These are phyloP conservation scores for Didymella lethalis DNA, from an alignment of 2,329 filamentous ascomycete genomes.

Conservation along the genomic window DNA sequence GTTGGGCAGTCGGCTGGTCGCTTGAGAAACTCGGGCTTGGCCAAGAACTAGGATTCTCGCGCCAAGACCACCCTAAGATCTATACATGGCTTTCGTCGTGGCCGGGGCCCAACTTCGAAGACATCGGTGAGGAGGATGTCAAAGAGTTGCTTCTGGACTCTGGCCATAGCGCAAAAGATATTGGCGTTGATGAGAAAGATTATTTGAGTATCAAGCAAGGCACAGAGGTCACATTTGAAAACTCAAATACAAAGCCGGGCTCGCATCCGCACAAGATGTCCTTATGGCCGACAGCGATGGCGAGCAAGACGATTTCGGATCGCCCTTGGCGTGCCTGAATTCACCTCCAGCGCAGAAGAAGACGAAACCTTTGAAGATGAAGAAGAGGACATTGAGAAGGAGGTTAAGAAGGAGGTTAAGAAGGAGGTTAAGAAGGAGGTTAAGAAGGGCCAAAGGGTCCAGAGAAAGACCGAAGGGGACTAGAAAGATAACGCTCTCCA, in stretches of 20 bases:
- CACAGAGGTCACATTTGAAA: slow-evolving; percentile 6
- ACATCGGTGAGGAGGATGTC: slow-evolving; percentile 1
- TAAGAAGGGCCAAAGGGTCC: too few species aligned
- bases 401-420: too few species aligned
- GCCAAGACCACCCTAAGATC: slow-evolving; percentile 5
- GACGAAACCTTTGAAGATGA: too few species aligned
- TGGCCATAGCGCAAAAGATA: slow-evolving; percentile 1
- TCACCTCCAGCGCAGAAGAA: too few species aligned
- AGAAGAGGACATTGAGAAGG: too few species aligned
- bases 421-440: too few species aligned
- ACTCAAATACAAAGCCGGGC: slow-evolving; percentile 9
- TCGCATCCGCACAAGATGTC: slow-evolving; percentile 9
- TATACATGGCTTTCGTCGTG: slow-evolving; percentile 8
- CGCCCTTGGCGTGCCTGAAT: too few species aligned
- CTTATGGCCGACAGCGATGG: too few species aligned
- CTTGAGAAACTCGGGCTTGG: slow-evolving; percentile 5
- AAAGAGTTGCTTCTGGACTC: neutral
- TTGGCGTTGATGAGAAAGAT: slow-evolving; percentile 13
- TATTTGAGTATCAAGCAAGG: slow-evolving; percentile 6
- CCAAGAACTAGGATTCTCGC: slow-evolving; percentile 6
- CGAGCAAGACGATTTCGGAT: too few species aligned
- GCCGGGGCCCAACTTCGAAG: slow-evolving; percentile 7
- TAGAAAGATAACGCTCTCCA: too few species aligned
- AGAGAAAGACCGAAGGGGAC: too few species aligned
- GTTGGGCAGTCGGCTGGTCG: slow-evolving; percentile 14